Evolutionary conservation across 169 alveolate species (phyloP), one percentile per base, ranked within the genome.

Genomic region (Cardiosporidium cionae): DNA sequence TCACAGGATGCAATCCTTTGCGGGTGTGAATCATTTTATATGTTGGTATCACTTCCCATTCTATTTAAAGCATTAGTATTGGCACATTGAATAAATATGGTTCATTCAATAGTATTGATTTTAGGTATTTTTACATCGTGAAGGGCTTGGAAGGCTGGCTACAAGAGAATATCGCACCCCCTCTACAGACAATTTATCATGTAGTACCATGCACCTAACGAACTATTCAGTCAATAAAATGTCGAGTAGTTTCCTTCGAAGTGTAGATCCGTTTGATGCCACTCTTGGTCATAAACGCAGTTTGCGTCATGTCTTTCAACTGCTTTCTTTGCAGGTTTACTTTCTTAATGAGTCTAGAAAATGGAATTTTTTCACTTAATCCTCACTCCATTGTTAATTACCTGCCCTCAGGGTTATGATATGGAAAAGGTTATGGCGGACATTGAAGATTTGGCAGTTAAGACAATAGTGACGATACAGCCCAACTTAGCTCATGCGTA

Each of bases 91-190:
- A 44, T 16, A 44, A 16, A 16, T 44, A 44, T 44, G 58, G 27
- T n/a, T 44, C n/a, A 44, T 16, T 16, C n/a, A 44, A 44, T 44
- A 44, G 58, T 44, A 16, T 44, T 44, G 16, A 25, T 62, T 52
- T 23, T 80, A 73, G 75, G 77, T 86, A 9, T 90, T 73, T 74
- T 78, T 91, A 9, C 91, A 81, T 74, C 80, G 86, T 72, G 95
- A 94, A 53, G 98, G 98, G 1, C 80, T 94, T 32, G 96, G 89
- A 9, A 64, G 98, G 32, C 87, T 93, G 72, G 93, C 98, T n/a
- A 92, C 96, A 36, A 90, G 84, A 29, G 63, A 77, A 37, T 93
- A 91, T 78, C 67, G 83, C 52, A 66, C 71, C 63, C 96, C 97
- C 28, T 78, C 80, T 67, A 54, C 72, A 35, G 68, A 76, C 9